Conservation (phyloP, 129 eudicot genomes). For the Silybum marianum region DNA sequence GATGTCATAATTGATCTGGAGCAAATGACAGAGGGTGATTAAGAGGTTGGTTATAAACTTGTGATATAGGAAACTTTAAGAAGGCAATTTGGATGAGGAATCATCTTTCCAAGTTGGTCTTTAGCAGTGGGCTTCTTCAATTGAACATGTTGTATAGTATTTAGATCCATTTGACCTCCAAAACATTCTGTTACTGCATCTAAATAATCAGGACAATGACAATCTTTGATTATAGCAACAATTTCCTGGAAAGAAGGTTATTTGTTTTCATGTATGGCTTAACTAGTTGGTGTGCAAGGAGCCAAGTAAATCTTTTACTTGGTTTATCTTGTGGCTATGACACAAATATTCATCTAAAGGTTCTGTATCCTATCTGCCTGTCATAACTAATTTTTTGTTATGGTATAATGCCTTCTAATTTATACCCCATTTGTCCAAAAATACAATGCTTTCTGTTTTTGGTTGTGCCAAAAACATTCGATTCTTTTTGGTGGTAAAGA, state of each 20-base stretch:
- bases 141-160: background rate
- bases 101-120: background rate
- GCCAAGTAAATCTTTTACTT: background rate
- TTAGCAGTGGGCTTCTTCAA: background rate
- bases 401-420: background rate
- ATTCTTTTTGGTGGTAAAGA: background rate
- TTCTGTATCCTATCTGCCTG: background rate
- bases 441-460: background rate
- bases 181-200: background rate
- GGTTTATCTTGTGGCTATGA: background rate
- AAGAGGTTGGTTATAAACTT: slow-evolving; percentile 2
- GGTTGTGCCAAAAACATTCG: background rate
- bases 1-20: slow-evolving; percentile 8
- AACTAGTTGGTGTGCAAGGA: background rate
- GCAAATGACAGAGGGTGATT: background rate
- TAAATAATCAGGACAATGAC: background rate
- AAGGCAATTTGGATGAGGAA: background rate
- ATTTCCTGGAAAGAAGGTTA: background rate
- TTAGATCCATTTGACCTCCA: background rate
- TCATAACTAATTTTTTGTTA: background rate
- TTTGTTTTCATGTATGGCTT: background rate
- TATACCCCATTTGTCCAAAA: background rate
- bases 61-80: background rate
- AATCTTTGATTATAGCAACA: slow-evolving; percentile 1
- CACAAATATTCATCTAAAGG: background rate